Evolutionary conservation across 2,329 filamentous ascomycete genomes (phyloP), one percentile per base, ranked within the genome.

Genomic region (Cercospora sojina): DNA sequence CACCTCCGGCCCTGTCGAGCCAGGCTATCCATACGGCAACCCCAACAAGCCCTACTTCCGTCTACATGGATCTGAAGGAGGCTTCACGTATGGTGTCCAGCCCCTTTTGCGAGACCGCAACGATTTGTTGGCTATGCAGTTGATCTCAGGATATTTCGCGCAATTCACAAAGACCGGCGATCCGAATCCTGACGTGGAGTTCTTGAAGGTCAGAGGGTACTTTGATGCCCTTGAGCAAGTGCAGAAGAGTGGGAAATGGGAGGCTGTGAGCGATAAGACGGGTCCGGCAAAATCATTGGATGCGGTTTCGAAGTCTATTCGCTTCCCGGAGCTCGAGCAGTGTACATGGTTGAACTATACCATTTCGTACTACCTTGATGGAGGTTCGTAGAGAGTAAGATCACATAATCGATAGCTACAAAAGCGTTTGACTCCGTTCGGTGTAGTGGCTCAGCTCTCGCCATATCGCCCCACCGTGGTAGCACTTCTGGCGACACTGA

Each of bases 21-120:
- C 82, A 63, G 67, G 69, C 64, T 69, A 73, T 64, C 67, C 80
- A 51, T 67, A 84, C 53, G 83, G 86, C 4, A 79, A 86, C 68
- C 84, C 84, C 0, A 78, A 81, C 53, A 76, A 81, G 27, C 83
- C 80, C 58, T 86, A 88, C 74, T 83, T 86, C 73, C 82, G 83
- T 29, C 84, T 86, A 67, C 86, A 88, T 71, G 86, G 84, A 16
- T 82, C 84, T 0, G 86, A 88, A 74, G 58, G 72, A 2, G 69
- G 68, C 7, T 75, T 73, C 64, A 71, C 68, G 2, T 72, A 74
- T 64, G 75, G 75, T 59, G 74, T 74, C 49, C 71, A 74, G 29
- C 71, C 80, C 6, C 79, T 81, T 0, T 76, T 83, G 64, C 79
- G 86, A 8, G 85, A 88, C 64, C 79, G 76, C 0, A 73, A 84